Evolutionary conservation across 2,329 filamentous ascomycete genomes (phyloP), one percentile per base, ranked within the genome.

Genomic region (Neopestalotiopsis clavispora): DNA sequence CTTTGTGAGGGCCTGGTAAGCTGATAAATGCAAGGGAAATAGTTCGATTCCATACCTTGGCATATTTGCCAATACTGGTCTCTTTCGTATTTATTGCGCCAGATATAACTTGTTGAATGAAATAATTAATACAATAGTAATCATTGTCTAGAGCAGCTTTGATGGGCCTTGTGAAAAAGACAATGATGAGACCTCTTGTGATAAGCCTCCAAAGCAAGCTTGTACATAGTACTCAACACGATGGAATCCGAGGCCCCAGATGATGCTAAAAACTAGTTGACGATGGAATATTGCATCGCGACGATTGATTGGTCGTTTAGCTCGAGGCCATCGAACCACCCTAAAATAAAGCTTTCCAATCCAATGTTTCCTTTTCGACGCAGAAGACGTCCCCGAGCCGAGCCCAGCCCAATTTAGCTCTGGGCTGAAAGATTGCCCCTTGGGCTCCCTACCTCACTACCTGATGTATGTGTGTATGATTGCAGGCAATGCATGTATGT

Each of bases 331-430:
- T 13, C 38, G 62, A 34, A 56, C 12, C 20, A 23, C 30, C 38
- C 49, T 57, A 57, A 66, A 65, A 66, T 66, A 66, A 66, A 58
- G 49, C 49, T 45, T 66, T 57, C 63, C 63, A 66, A 66, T 66
- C 42, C 63, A 52, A 20, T 52, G 45, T 52, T n/a, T 52, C 28
- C 34, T 64, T 57, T 28, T 28, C 23, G 23, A 28, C 63, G 63
- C 17, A 45, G 30, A 45, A 66, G 45, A 38, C 13, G 32, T 45
- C 28, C 42, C 42, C 63, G 63, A 56, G 38, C 20, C 61, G 20
- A 28, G 20, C 13, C 61, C 61, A 38, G 42, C 38, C 61, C 61
- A 64, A 49, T 42, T 52, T 64, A 64, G 61, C 61, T 49, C 61
- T 49, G 20, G 40, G 45, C 20, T 49, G 20, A 62, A 38, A 62